A percentile compares a stretch with the other conserved stretches of the same genome.
Evolutionary conservation across 2,329 filamentous ascomycete species (phyloP).

Genomic region (Aureobasidium uvarum): DNA sequence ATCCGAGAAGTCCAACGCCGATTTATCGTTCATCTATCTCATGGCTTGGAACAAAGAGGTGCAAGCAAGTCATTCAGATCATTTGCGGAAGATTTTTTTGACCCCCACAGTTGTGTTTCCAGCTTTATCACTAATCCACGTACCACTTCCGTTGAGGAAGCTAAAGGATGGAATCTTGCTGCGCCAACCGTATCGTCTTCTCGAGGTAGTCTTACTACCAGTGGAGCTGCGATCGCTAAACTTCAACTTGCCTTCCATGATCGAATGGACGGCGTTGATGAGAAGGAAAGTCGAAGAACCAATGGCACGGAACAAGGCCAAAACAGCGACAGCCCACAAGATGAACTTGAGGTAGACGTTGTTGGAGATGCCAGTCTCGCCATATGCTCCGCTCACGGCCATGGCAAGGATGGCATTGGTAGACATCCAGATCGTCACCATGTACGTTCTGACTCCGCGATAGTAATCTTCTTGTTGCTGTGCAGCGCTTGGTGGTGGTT

Average conservation of each 20-base stretch:
- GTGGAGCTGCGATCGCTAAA: slow-evolving; percentile 36
- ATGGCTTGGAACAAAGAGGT: not conserved
- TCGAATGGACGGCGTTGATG: slow-evolving; percentile 77
- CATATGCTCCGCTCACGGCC: slow-evolving; percentile 85
- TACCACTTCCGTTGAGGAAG: slow-evolving; percentile 9
- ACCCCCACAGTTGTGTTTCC: slow-evolving; percentile 37
- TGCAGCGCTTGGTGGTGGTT: slow-evolving; percentile 61
- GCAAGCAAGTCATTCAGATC: slow-evolving; percentile 3
- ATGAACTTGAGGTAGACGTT: slow-evolving; percentile 94
- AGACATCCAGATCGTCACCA: slow-evolving; percentile 94
- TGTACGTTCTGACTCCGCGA: slow-evolving; percentile 93
- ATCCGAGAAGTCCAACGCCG: not conserved
- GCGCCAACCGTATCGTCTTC: slow-evolving; percentile 24
- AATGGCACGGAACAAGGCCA: slow-evolving; percentile 85
- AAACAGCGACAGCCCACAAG: slow-evolving; percentile 81
- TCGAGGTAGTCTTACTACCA: slow-evolving; percentile 21
- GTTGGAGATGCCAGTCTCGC: slow-evolving; percentile 64
- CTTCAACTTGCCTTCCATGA: slow-evolving; percentile 82
- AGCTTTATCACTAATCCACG: slow-evolving; percentile 30
- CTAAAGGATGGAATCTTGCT: slow-evolving; percentile 16
- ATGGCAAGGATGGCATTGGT: slow-evolving; percentile 91
- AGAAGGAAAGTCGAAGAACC: slow-evolving; percentile 79
- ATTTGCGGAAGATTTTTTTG: slow-evolving; percentile 31
- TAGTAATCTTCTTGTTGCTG: slow-evolving; percentile 99
- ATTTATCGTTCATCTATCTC: slow-evolving; percentile 10